Base-by-base conservation (phyloP, 2,329 filamentous ascomycete genomes). In the Neocucurbitaria cava region DNA sequence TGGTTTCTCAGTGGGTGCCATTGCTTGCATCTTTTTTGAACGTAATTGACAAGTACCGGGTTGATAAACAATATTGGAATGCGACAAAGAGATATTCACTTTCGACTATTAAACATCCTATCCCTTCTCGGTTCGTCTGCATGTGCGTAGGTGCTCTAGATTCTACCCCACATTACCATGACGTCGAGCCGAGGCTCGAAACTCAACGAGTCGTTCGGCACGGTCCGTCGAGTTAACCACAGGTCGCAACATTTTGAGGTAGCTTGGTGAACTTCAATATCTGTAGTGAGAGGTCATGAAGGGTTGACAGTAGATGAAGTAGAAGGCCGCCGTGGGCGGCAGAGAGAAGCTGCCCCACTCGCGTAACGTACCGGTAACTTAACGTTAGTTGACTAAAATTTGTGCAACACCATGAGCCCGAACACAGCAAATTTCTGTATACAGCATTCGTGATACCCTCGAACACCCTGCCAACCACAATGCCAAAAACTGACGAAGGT, bases 1-100 rank as follows among this genome's bases (percentile, higher is more conserved):
- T 18, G 88, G 82, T n/a, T 75, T 74, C 44, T 79, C 77, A 5
- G 52, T 35, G 5, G 57, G 44, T 1, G 62, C 31, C 67, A 71
- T 69, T 9, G 5, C 59, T n/a, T 6, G 36, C n/a, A 26, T 26
- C 24, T 26, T 26, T 26, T 9, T 5, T 5, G 24, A 26, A 26
- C 24, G 24, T 5, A 5, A 26, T 3, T 31, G 8, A 31, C 10
- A 11, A 31, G 28, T 11, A 31, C 10, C 9, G 11, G 13, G 9
- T 31, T 11, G 11, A 11, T 11, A 31, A 31, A 11, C 28, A 31
- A 15, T 31, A 11, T 21, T 21, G 36, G 11, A 7, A 23, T 5
- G 8, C 20, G 17, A 23, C 15, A 3, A 20, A 23, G n/a, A 10
- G 8, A 23, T 20, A 42, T 28, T 23, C 23, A 28, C 40, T 31